Conservation (phyloP, 106 monocot species). For the Xerophyta viscosa region DNA sequence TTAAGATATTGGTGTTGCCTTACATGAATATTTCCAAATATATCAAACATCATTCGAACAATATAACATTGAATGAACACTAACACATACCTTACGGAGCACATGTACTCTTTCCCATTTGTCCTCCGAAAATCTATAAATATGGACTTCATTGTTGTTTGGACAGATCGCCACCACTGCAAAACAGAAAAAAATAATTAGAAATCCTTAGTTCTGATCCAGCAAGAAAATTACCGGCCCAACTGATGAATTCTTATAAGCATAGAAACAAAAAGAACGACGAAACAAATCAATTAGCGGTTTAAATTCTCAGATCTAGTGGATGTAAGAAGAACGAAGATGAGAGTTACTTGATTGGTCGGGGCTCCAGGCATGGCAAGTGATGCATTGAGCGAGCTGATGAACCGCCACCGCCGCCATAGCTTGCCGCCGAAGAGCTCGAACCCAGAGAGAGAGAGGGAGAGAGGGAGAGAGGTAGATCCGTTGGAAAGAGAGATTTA, state of each 20-base stretch:
- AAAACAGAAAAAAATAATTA: constrained; percentile 1
- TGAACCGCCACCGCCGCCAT: constrained; percentile 56
- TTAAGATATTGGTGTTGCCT: too few species aligned
- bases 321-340: neutral
- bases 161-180: constrained; percentile 84
- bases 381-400: constrained; percentile 69
- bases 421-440: too few species aligned
- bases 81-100: constrained; percentile 49
- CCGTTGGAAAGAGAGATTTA: too few species aligned
- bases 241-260: too few species aligned
- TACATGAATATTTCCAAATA: too few species aligned
- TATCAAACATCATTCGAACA: neutral
- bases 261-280: too few species aligned
- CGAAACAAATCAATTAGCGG: too few species aligned
- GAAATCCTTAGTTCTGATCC: too few species aligned
- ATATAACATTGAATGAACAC: neutral
- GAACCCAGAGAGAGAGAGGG: too few species aligned
- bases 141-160: constrained; percentile 74
- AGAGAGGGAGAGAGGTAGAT: too few species aligned
- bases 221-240: too few species aligned
- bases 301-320: too few species aligned
- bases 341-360: constrained; percentile 39
- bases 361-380: constrained; percentile 79
- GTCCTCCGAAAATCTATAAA: constrained; percentile 41
- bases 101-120: constrained; percentile 68